Evolutionary conservation across 1,284 basidiomycete genomes (phyloP).

Genomic region (Pseudomicrostroma phylloplanum): DNA sequence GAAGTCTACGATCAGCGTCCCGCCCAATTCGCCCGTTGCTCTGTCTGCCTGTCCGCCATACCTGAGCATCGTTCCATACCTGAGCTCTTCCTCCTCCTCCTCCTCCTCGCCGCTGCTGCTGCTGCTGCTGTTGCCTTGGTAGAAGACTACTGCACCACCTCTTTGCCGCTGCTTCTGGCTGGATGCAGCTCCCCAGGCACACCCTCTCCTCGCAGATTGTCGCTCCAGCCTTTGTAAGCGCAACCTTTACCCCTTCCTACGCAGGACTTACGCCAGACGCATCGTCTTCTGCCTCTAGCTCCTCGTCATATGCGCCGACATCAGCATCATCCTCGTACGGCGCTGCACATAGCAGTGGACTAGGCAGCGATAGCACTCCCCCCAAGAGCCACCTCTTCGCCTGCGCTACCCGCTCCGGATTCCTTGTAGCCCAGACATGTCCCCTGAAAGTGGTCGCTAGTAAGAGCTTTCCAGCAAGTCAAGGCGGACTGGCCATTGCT

Average conservation of each 20-base stretch:
- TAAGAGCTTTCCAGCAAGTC: constrained; percentile 24
- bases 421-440: constrained; percentile 29
- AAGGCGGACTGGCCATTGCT: constrained; percentile 32
- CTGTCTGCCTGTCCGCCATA: too few species aligned
- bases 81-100: too few species aligned
- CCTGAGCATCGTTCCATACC: too few species aligned
- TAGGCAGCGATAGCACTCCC: not conserved
- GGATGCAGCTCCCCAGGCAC: constrained; percentile 36
- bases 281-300: too few species aligned
- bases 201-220: constrained; percentile 32
- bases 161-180: not conserved
- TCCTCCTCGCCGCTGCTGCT: too few species aligned
- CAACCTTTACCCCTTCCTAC: constrained; percentile 24
- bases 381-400: constrained; percentile 21
- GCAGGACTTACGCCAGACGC: too few species aligned
- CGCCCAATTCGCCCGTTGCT: too few species aligned
- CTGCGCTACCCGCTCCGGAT: constrained; percentile 38
- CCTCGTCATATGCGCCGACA: not conserved
- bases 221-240: constrained; percentile 28
- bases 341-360: too few species aligned
- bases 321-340: not conserved
- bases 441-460: constrained; percentile 30
- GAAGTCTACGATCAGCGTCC: too few species aligned
- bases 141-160: not conserved
- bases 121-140: too few species aligned